phyloP scores from a whole-genome alignment of 2,329 filamentous ascomycete genomes.

The Diaporthe sp. region DNA sequence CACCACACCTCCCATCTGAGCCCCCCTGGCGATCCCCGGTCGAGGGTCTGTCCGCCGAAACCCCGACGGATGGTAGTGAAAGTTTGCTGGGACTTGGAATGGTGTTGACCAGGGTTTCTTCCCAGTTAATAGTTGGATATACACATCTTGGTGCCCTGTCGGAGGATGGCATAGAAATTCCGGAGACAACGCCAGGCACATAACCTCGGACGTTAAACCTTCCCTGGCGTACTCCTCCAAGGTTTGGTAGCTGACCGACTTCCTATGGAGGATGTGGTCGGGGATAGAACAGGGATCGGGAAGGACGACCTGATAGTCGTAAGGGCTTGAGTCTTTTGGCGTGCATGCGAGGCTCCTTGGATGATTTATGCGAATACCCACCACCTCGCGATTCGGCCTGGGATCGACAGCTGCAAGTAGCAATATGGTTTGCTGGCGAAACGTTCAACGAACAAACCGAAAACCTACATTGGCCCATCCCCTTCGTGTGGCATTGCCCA shows the following conservation, averaged over 20 bases:
- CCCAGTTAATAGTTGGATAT: slow-evolving; percentile 23
- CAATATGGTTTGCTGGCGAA: slow-evolving; percentile 15
- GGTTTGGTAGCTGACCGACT: not conserved
- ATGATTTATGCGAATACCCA: not conserved
- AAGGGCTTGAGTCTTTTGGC: not conserved
- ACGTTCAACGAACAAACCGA: slow-evolving; percentile 7
- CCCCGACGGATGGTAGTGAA: not conserved
- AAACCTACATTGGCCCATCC: slow-evolving; percentile 7
- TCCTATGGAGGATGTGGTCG: not conserved
- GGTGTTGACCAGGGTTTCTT: slow-evolving; percentile 1
- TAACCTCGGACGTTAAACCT: not conserved
- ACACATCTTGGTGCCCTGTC: not conserved
- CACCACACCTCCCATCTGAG: not conserved
- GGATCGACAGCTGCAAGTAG: slow-evolving; percentile 5
- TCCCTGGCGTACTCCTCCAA: not conserved
- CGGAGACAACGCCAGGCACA: slow-evolving; percentile 1
- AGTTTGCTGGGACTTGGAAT: not conserved
- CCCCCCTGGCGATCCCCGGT: not conserved
- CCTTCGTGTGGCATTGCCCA: not conserved
- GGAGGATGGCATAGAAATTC: not conserved
- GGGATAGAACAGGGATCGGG: not conserved
- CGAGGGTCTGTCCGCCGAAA: not conserved
- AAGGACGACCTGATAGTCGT: too few relatives aligned
- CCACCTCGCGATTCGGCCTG: slow-evolving; percentile 2
- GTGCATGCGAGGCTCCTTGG: not conserved